Evolutionary conservation across 495 filamentous ascomycete species (phyloP).

Genomic region (Pyrenopolyporus hunteri): DNA sequence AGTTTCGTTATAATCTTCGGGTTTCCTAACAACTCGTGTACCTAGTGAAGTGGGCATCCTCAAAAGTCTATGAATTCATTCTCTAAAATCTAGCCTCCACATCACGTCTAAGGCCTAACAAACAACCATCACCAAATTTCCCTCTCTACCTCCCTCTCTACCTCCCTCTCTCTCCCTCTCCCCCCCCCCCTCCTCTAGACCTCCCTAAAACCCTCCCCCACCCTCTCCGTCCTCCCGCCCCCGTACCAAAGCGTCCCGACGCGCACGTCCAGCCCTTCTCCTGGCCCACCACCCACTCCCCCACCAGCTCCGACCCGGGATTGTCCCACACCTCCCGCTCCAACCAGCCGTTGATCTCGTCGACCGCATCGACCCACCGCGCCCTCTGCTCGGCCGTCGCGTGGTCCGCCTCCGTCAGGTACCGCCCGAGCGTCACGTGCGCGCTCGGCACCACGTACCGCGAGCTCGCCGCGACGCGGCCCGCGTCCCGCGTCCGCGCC

Average conservation of each 20-base stretch:
- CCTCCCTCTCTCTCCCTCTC: too few species aligned
- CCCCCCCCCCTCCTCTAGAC: too few species aligned
- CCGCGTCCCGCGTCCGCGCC: conserved; percentile 59
- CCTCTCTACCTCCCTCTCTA: too few species aligned
- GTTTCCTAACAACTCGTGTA: too few species aligned
- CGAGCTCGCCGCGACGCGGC: conserved; percentile 68
- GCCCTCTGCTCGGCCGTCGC: conserved; percentile 55
- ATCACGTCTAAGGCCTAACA: too few species aligned
- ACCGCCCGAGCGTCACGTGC: conserved; percentile 86
- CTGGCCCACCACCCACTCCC: conserved; percentile 77
- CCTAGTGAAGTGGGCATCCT: too few species aligned
- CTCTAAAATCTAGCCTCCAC: too few species aligned
- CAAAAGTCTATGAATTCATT: too few species aligned
- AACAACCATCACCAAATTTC: too few species aligned
- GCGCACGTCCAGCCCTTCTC: conserved; percentile 74
- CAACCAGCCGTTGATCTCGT: conserved; percentile 76
- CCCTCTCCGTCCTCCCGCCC: conserved; percentile 66
- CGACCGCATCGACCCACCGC: conserved; percentile 68
- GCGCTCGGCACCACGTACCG: conserved; percentile 87
- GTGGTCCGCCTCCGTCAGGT: conserved; percentile 63
- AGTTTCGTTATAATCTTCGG: too few species aligned
- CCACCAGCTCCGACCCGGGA: conserved; percentile 45
- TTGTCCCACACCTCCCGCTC: conserved; percentile 69
- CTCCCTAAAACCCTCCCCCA: conserved; percentile 66
- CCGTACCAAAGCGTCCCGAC: conserved; percentile 84